Conservation (phyloP, 345 rosid species). For the Gossypium turneri region DNA sequence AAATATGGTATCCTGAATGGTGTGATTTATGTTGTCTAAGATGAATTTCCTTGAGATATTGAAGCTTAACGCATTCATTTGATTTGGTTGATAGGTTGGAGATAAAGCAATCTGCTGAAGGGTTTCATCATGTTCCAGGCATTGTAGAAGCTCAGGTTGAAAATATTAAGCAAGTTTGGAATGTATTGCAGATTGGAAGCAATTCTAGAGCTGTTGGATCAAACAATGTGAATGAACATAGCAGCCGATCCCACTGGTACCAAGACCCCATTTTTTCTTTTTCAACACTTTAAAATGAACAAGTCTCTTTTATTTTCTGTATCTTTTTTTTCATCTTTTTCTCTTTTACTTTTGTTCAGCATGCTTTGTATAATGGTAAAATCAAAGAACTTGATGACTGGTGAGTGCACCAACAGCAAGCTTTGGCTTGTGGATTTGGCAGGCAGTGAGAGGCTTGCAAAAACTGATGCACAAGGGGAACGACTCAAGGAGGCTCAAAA, state of each 20-base stretch:
- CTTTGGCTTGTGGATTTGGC: conserved; percentile 79
- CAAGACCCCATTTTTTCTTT: conserved; percentile 2
- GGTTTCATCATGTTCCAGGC: conserved; percentile 83
- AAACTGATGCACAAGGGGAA: conserved; percentile 88
- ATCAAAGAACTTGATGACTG: conserved; percentile 76
- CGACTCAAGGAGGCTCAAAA: conserved; percentile 95
- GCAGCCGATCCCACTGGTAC: conserved; percentile 99
- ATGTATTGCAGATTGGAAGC: conserved; percentile 85
- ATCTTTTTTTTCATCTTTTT: background rate
- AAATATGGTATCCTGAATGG: background rate
- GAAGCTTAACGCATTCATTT: conserved; percentile 3
- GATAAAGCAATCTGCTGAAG: conserved; percentile 85
- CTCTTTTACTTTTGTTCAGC: conserved; percentile 41
- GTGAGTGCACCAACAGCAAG: conserved; percentile 91
- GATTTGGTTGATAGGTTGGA: conserved; percentile 56
- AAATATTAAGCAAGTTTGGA: conserved; percentile 73
- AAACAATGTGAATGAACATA: conserved; percentile 92
- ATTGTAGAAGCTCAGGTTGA: conserved; percentile 79
- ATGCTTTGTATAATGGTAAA: conserved; percentile 88
- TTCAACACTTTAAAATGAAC: conserved; percentile 1
- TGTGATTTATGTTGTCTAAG: background rate
- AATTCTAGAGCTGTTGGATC: conserved; percentile 95
- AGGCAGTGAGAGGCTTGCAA: conserved; percentile 94
- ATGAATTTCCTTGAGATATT: conserved; percentile 6
- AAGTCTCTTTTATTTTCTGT: background rate